phyloP scores from a whole-genome alignment of 768 basidiomycete species.

The Flagelloscypha sp. region DNA sequence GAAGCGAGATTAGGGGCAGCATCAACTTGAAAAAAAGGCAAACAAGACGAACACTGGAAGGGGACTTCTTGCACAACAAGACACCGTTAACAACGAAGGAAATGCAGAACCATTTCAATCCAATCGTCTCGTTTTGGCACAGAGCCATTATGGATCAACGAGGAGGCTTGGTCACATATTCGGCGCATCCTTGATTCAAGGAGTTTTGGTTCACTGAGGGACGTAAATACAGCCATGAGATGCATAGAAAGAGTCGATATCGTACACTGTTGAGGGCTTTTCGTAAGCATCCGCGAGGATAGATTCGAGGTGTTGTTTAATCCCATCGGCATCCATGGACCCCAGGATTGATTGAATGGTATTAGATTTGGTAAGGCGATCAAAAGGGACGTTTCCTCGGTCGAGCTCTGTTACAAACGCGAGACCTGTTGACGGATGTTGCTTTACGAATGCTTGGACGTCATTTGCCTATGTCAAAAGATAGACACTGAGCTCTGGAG shows the following conservation, averaged over 20 bases:
- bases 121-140: constrained; percentile 78
- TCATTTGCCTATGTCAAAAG: constrained; percentile 48
- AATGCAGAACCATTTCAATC: constrained; percentile 69
- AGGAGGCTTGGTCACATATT: constrained; percentile 75
- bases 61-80: constrained; percentile 67
- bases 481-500: background rate
- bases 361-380: constrained; percentile 86
- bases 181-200: constrained; percentile 49
- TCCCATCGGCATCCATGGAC: constrained; percentile 64
- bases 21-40: too few species aligned
- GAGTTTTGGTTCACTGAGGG: constrained; percentile 32
- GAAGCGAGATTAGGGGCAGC: too few species aligned
- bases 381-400: constrained; percentile 80
- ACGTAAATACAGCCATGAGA: constrained; percentile 1
- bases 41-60: too few species aligned
- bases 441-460: constrained; percentile 66
- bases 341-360: constrained; percentile 80
- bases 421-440: constrained; percentile 74
- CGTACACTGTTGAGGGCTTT: too few species aligned
- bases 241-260: too few species aligned
- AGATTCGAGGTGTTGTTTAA: constrained; percentile 68
- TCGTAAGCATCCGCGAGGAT: constrained; percentile 58
- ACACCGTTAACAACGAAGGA: constrained; percentile 77
- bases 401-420: constrained; percentile 80
- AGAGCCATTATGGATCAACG: constrained; percentile 69